These are phyloP conservation scores for Phytophthora citricola DNA, from an alignment of 352 stramenopile species.

Conservation along the genomic window DNA sequence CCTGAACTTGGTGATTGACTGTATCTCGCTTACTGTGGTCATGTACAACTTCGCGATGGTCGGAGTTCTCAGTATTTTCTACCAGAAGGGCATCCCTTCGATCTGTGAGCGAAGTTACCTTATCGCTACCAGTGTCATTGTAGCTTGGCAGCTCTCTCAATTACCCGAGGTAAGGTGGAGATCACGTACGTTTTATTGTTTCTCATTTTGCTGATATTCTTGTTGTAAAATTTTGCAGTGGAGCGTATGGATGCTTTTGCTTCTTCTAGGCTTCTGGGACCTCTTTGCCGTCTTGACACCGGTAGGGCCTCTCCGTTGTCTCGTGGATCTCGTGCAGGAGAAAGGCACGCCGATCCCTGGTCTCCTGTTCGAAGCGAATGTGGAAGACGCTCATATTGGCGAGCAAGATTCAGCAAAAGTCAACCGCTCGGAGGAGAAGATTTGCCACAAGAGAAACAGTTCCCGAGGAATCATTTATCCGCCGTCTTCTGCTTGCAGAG, in stretches of 20 bases:
- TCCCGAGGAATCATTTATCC: conserved; percentile 32
- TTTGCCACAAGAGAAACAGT: conserved; percentile 27
- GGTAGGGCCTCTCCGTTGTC: conserved; percentile 93
- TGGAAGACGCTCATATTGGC: conserved; percentile 50
- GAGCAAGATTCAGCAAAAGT: conserved; percentile 6
- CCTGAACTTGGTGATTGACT: conserved; percentile 62
- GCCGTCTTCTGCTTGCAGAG: conserved; percentile 16
- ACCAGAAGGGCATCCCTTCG: conserved; percentile 81
- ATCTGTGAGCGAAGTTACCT: conserved; percentile 92
- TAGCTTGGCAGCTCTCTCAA: conserved; percentile 96
- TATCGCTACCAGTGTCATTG: conserved; percentile 93
- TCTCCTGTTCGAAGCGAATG: conserved; percentile 94
- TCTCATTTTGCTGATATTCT: not conserved
- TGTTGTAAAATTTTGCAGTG: conserved; percentile 47
- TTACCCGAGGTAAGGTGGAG: conserved; percentile 91
- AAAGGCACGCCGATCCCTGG: conserved; percentile 89
- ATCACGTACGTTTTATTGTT: not conserved
- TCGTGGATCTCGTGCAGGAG: conserved; percentile 94
- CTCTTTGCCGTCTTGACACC: conserved; percentile 97
- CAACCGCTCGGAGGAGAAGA: conserved; percentile 4
- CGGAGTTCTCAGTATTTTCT: conserved; percentile 88
- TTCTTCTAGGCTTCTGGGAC: conserved; percentile 97
- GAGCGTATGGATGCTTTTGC: conserved; percentile 88
- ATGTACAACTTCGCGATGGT: conserved; percentile 93
- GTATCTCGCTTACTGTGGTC: conserved; percentile 60